A percentile compares a stretch with the other conserved stretches of the same genome.
These are phyloP conservation scores for Zygosaccharomyces lentus DNA, from an alignment of 805 yeast genomes.

Conservation along the genomic window DNA sequence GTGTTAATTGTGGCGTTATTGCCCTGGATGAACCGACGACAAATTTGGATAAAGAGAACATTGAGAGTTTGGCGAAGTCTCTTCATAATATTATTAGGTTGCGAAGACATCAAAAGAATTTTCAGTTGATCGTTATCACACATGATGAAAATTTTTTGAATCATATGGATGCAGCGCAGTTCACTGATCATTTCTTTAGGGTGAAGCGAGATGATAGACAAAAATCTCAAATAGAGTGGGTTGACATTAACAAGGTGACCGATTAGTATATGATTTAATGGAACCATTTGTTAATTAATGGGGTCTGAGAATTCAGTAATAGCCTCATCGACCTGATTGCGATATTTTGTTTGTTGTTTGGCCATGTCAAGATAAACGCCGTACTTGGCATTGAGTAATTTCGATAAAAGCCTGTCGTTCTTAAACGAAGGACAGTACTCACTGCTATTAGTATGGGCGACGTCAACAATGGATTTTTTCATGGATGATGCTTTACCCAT, in stretches of 20 bases:
- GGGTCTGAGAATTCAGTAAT: neutral
- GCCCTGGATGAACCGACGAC: conserved; percentile 98
- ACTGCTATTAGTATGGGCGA: conserved; percentile 1
- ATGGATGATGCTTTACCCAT: conserved; percentile 18
- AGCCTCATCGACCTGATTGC: conserved; percentile 20
- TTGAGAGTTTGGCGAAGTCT: conserved; percentile 81
- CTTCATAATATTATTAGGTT: conserved; percentile 68
- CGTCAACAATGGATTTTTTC: conserved; percentile 5
- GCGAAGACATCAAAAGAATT: conserved; percentile 75
- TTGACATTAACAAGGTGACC: conserved; percentile 40
- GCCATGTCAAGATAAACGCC: conserved; percentile 35
- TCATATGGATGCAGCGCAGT: conserved; percentile 78
- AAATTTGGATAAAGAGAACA: conserved; percentile 83
- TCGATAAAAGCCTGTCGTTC: conserved; percentile 1
- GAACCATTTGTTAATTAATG: neutral
- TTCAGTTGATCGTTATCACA: conserved; percentile 91
- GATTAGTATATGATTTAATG: conserved; percentile 14
- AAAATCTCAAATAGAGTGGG: conserved; percentile 67
- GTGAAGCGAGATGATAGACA: conserved; percentile 78
- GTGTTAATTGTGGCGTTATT: conserved; percentile 89
- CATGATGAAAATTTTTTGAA: conserved; percentile 90
- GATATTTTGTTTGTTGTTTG: conserved; percentile 33
- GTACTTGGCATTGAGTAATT: conserved; percentile 25
- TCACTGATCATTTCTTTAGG: conserved; percentile 82
- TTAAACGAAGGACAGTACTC: neutral